Percentiles rank a stretch among this genome's conserved stretches.
phyloP scores from a whole-genome alignment of 78 protist genomes.

The Dictyostelium citrinum region DNA sequence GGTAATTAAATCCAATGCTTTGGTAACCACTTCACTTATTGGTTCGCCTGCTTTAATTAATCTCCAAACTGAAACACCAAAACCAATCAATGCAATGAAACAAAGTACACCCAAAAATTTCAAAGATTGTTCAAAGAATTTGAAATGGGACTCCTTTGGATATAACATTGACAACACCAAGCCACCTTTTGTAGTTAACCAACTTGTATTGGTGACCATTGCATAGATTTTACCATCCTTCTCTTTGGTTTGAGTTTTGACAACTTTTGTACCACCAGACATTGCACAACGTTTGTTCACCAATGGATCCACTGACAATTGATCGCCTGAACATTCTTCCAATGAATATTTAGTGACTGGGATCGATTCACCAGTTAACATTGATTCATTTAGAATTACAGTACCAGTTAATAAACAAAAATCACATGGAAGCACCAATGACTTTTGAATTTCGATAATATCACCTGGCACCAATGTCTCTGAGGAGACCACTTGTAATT shows the following conservation, averaged over 20 bases:
- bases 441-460: conserved; percentile 10
- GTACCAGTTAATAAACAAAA: conserved; percentile 92
- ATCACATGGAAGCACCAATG: conserved; percentile 90
- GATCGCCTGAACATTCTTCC: conserved; percentile 49
- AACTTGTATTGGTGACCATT: conserved; percentile 77
- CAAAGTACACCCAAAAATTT: conserved; percentile 73
- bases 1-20: conserved; percentile 90
- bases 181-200: conserved; percentile 83
- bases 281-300: conserved; percentile 44
- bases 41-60: not conserved
- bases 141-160: conserved; percentile 73
- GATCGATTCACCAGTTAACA: conserved; percentile 98
- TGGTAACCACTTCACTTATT: conserved; percentile 13
- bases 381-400: conserved; percentile 95
- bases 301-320: not conserved
- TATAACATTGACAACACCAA: conserved; percentile 80
- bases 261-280: conserved; percentile 63
- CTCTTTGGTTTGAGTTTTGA: not conserved
- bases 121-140: conserved; percentile 84
- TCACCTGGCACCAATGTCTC: conserved; percentile 69
- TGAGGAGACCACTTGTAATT: not conserved
- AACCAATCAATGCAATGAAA: conserved; percentile 49
- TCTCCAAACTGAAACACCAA: conserved; percentile 17
- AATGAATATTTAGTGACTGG: conserved; percentile 84
- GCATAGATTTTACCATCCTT: conserved; percentile 31